Percentiles rank a stretch among this genome's conserved stretches.
These are phyloP conservation scores for Pythium aristosporum DNA, from an alignment of 352 stramenopile species.

Conservation along the genomic window DNA sequence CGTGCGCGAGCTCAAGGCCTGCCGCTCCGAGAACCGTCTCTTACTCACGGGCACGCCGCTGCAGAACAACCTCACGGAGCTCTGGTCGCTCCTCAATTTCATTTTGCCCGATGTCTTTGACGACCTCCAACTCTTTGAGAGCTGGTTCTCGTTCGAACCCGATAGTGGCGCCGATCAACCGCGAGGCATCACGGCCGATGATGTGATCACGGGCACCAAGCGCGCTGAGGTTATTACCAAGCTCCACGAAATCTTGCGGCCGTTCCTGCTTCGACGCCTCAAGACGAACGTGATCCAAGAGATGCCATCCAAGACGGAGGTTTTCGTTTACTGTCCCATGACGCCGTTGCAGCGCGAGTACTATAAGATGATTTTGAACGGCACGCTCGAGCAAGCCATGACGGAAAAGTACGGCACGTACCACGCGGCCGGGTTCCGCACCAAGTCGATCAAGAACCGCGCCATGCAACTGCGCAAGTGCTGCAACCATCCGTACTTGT, in stretches of 20 bases:
- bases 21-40: slow-evolving; percentile 92
- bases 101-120: slow-evolving; percentile 98
- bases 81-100: slow-evolving; percentile 99
- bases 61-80: slow-evolving; percentile 97
- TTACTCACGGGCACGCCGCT: slow-evolving; percentile 96
- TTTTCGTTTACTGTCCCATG: slow-evolving; percentile 97
- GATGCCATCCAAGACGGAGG: slow-evolving; percentile 96
- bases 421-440: slow-evolving; percentile 48
- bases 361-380: slow-evolving; percentile 92
- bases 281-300: slow-evolving; percentile 93
- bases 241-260: slow-evolving; percentile 96
- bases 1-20: slow-evolving; percentile 92
- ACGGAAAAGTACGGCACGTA: slow-evolving; percentile 74
- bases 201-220: slow-evolving; percentile 91
- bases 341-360: slow-evolving; percentile 93
- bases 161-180: slow-evolving; percentile 38
- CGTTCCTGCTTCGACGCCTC: slow-evolving; percentile 96
- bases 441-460: slow-evolving; percentile 65
- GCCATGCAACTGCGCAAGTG: slow-evolving; percentile 85
- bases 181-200: slow-evolving; percentile 62
- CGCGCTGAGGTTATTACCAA: slow-evolving; percentile 94
- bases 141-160: slow-evolving; percentile 98
- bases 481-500: slow-evolving; percentile 88
- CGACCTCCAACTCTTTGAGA: slow-evolving; percentile 97
- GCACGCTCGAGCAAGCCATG: slow-evolving; percentile 86